A percentile compares a stretch with the other conserved stretches of the same genome.
phyloP scores from a whole-genome alignment of 2,329 filamentous ascomycete species.

The Pezicula radicicola region DNA sequence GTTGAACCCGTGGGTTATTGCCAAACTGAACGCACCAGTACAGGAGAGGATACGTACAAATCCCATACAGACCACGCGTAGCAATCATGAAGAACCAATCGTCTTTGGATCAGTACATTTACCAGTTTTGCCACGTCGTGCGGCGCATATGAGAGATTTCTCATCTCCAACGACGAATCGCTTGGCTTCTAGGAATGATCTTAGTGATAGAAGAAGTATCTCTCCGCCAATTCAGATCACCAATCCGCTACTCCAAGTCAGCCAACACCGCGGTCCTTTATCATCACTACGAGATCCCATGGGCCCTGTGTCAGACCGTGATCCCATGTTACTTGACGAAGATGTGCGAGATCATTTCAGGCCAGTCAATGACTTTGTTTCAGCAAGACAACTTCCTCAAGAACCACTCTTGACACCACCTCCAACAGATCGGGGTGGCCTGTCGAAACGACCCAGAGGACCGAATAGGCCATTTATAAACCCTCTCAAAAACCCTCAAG shows the following conservation, averaged over 20 bases:
- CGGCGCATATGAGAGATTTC: too few species aligned
- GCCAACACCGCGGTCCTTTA: too few species aligned
- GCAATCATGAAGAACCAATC: neutral
- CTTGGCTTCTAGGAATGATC: too few species aligned
- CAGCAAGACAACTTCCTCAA: slow-evolving; percentile 16
- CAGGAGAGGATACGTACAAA: neutral
- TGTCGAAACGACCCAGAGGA: slow-evolving; percentile 3
- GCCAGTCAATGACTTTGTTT: slow-evolving; percentile 18
- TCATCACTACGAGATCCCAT: neutral
- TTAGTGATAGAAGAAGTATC: neutral
- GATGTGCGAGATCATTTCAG: neutral
- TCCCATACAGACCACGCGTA: too few species aligned
- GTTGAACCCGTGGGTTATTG: slow-evolving; percentile 38
- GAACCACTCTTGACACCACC: slow-evolving; percentile 12
- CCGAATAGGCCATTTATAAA: slow-evolving; percentile 22
- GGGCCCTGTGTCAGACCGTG: neutral
- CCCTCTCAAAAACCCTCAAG: slow-evolving; percentile 9
- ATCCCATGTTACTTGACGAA: neutral
- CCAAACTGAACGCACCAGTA: slow-evolving; percentile 31
- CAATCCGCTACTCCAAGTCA: neutral
- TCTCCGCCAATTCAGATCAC: neutral
- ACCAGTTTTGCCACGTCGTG: neutral
- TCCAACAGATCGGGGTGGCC: slow-evolving; percentile 1
- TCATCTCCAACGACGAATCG: too few species aligned
- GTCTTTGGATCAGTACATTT: neutral